These are phyloP conservation scores for Vitis riparia DNA, from an alignment of 164 flowering plant species.

Conservation along the genomic window DNA sequence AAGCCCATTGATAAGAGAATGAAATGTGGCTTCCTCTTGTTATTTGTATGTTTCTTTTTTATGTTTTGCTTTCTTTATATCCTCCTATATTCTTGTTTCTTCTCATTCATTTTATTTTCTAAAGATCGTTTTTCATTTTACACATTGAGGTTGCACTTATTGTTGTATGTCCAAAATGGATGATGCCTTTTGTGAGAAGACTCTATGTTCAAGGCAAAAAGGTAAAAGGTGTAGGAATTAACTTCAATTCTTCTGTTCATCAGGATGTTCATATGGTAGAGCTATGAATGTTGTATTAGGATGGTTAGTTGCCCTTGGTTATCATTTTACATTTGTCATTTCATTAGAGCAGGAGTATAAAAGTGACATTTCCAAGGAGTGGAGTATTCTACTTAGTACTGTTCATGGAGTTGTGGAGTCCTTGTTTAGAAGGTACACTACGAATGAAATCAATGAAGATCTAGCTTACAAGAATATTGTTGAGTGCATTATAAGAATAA, in stretches of 20 bases:
- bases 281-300: constrained; percentile 90
- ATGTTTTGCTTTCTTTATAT: too few relatives aligned
- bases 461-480: constrained; percentile 89
- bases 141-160: constrained; percentile 14
- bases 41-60: too few relatives aligned
- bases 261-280: constrained; percentile 93
- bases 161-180: constrained; percentile 97
- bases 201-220: constrained; percentile 92
- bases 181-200: constrained; percentile 98
- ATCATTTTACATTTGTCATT: constrained; percentile 96
- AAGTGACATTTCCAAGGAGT: constrained; percentile 97
- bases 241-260: constrained; percentile 92
- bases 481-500: constrained; percentile 80
- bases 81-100: too few relatives aligned
- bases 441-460: constrained; percentile 85
- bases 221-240: constrained; percentile 93
- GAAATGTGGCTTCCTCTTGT: too few relatives aligned
- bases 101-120: too few relatives aligned
- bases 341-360: constrained; percentile 93
- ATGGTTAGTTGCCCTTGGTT: constrained; percentile 96
- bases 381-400: constrained; percentile 96
- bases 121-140: too few relatives aligned
- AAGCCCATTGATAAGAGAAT: too few relatives aligned
- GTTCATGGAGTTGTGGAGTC: constrained; percentile 96
- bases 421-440: constrained; percentile 88